These are phyloP conservation scores for Metroxylon sagu DNA, from an alignment of 176 grass and related monocot species.

Conservation along the genomic window DNA sequence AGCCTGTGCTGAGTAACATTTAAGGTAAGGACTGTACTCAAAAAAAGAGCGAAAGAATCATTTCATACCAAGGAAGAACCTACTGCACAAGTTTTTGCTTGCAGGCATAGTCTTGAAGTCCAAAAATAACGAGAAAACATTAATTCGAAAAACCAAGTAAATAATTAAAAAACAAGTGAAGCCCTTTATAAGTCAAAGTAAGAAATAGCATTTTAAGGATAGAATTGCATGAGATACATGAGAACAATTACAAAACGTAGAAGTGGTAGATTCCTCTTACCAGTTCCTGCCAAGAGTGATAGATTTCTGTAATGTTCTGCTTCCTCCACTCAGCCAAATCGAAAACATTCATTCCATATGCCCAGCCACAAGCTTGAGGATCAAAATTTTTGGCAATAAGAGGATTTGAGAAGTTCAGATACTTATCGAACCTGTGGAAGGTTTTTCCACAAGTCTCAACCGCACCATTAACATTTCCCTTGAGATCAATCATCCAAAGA, in stretches of 20 bases:
- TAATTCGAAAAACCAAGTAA: too few relatives aligned
- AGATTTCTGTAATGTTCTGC: conserved; percentile 66
- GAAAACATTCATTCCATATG: conserved; percentile 94
- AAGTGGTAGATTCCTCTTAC: conserved; percentile 30
- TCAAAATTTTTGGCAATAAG: conserved; percentile 69
- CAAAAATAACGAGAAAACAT: too few relatives aligned
- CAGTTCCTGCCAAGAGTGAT: conserved; percentile 72
- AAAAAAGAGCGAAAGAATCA: too few relatives aligned
- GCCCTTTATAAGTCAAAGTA: too few relatives aligned
- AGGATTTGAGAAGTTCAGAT: conserved; percentile 92
- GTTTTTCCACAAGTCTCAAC: conserved; percentile 79
- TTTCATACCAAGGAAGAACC: too few relatives aligned
- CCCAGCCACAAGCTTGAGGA: conserved; percentile 67
- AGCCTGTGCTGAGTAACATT: too few relatives aligned
- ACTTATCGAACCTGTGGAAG: conserved; percentile 66
- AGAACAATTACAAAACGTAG: conserved; percentile 1
- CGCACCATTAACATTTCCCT: conserved; percentile 71
- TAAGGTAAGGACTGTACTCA: too few relatives aligned
- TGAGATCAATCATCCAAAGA: conserved; percentile 83
- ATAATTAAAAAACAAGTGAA: too few relatives aligned
- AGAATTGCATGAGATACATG: not conserved
- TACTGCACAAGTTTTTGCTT: too few relatives aligned
- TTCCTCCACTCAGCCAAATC: conserved; percentile 78
- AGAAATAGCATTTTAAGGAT: not conserved
- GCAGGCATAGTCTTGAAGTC: too few relatives aligned